Conservation (phyloP, 805 yeast species). For the Candida multigemmis region DNA sequence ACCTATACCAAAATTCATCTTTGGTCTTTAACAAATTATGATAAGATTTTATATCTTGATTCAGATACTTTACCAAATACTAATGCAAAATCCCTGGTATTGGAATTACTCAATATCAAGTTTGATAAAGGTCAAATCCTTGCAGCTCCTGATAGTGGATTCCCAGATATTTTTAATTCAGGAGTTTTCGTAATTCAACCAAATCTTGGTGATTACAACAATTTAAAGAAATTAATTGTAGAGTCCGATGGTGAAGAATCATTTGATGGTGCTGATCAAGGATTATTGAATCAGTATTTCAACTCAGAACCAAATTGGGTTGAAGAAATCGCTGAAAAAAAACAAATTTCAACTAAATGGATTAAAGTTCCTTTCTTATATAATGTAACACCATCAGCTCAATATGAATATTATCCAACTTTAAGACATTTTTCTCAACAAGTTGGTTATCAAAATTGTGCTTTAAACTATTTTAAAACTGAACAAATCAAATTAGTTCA, state of each 20-base stretch:
- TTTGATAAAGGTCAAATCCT: constrained; percentile 16
- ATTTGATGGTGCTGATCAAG: constrained; percentile 93
- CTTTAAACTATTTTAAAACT: constrained; percentile 7
- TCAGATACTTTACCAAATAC: constrained; percentile 47
- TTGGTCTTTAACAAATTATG: constrained; percentile 41
- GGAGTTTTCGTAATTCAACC: constrained; percentile 66
- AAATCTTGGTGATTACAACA: constrained; percentile 25
- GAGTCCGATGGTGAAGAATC: constrained; percentile 13
- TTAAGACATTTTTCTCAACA: constrained; percentile 35
- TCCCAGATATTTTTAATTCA: constrained; percentile 85
- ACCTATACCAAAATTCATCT: constrained; percentile 49
- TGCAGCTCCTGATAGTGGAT: constrained; percentile 79
- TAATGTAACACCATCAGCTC: constrained; percentile 65
- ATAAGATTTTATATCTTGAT: constrained; percentile 51
- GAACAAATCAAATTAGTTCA: constrained; percentile 46
- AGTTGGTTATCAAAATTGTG: constrained; percentile 11
- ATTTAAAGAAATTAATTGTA: constrained; percentile 23
- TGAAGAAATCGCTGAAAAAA: constrained; percentile 4
- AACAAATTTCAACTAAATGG: constrained; percentile 39
- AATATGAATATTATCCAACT: constrained; percentile 70
- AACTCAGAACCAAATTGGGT: constrained; percentile 35
- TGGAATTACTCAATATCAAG: constrained; percentile 20
- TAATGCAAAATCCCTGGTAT: constrained; percentile 9
- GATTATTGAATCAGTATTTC: constrained; percentile 72
- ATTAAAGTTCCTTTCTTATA: constrained; percentile 65